Percentiles rank a stretch among this genome's conserved stretches.
Conservation (phyloP, 495 filamentous ascomycete species). For the Coniosporium apollinis region DNA sequence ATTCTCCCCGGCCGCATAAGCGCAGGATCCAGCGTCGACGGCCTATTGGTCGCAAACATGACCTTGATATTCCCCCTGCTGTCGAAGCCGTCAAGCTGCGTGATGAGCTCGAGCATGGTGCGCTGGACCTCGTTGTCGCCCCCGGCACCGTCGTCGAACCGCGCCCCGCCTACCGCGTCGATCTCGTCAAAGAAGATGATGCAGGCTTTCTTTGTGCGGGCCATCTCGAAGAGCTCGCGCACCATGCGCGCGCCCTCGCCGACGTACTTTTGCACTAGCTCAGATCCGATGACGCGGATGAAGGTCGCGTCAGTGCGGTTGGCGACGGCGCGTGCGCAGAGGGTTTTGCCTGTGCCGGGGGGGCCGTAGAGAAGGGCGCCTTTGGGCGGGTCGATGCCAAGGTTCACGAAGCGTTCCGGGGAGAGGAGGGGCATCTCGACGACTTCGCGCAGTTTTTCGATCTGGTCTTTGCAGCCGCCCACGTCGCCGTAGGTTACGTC, state of each 20-base stretch:
- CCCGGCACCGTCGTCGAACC: conserved; percentile 94
- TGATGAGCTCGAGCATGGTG: conserved; percentile 98
- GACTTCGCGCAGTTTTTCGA: conserved; percentile 95
- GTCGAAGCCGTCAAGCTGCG: conserved; percentile 95
- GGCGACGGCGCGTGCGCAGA: conserved; percentile 91
- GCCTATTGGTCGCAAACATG: conserved; percentile 98
- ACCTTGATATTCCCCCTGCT: conserved; percentile 97
- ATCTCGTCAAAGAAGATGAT: conserved; percentile 99
- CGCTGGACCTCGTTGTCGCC: conserved; percentile 99
- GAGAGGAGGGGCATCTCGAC: conserved; percentile 96
- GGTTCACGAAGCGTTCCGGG: conserved; percentile 88
- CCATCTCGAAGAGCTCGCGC: conserved; percentile 97
- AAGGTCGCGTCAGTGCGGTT: conserved; percentile 97
- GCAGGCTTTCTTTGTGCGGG: conserved; percentile 96
- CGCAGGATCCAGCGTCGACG: conserved; percentile 87
- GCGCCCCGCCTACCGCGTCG: conserved; percentile 92
- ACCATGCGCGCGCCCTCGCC: conserved; percentile 98
- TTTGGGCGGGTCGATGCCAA: conserved; percentile 97
- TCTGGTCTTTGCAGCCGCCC: conserved; percentile 97
- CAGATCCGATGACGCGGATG: conserved; percentile 93
- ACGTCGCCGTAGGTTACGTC: conserved; percentile 99
- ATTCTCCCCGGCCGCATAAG: conserved; percentile 96
- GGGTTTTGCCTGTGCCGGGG: conserved; percentile 93
- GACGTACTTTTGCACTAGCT: conserved; percentile 97
- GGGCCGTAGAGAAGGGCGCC: conserved; percentile 93